Conservation (phyloP, 2,329 filamentous ascomycete species). For the Penicillium expansum region DNA sequence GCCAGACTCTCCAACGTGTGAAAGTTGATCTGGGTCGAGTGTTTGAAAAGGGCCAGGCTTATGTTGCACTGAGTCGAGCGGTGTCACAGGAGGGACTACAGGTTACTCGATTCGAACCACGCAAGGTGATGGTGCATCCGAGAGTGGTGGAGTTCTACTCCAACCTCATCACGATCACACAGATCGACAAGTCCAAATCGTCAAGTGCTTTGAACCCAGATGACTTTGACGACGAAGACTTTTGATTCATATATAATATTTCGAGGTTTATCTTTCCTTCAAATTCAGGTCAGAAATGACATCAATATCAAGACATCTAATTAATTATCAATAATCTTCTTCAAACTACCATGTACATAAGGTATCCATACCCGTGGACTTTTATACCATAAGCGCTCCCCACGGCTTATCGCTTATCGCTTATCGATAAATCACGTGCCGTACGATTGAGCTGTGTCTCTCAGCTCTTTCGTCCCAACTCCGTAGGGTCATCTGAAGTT, state of each 20-base stretch:
- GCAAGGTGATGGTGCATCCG: slow-evolving; percentile 91
- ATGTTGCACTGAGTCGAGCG: slow-evolving; percentile 91
- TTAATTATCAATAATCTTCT: too few relatives aligned
- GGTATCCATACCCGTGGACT: not conserved
- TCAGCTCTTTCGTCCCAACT: slow-evolving; percentile 20
- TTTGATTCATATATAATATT: slow-evolving; percentile 49
- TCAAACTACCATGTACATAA: too few relatives aligned
- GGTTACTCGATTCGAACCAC: slow-evolving; percentile 81
- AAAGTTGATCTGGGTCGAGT: slow-evolving; percentile 90
- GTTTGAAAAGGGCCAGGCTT: slow-evolving; percentile 97
- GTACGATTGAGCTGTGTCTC: slow-evolving; percentile 18
- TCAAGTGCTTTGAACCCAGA: slow-evolving; percentile 33
- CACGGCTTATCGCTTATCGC: not conserved
- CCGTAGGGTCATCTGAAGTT: slow-evolving; percentile 1
- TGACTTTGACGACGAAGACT: slow-evolving; percentile 29
- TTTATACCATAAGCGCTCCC: not conserved
- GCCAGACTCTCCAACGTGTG: slow-evolving; percentile 88
- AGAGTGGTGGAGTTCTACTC: slow-evolving; percentile 82
- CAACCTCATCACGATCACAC: slow-evolving; percentile 71
- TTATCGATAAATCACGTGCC: slow-evolving; percentile 32
- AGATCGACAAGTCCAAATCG: slow-evolving; percentile 35
- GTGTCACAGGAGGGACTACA: slow-evolving; percentile 83
- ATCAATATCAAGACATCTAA: not conserved
- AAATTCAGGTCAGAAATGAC: not conserved
- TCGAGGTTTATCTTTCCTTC: not conserved